These are phyloP conservation scores for Nannochloropsis granulata DNA, from an alignment of 108 stramenopile genomes.

Conservation along the genomic window DNA sequence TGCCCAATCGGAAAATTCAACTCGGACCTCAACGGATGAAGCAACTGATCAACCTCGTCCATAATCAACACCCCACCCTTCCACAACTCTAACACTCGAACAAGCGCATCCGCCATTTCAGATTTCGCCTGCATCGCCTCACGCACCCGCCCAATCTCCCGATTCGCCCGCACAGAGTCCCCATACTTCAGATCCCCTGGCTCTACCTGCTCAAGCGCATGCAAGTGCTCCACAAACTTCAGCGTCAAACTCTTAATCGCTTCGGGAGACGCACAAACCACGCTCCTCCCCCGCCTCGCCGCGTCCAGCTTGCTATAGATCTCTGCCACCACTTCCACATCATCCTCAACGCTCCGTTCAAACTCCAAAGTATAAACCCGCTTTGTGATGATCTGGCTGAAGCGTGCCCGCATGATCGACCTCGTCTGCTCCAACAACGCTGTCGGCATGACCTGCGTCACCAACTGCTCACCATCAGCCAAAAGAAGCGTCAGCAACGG, in stretches of 20 bases:
- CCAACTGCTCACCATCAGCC: slow-evolving; percentile 22
- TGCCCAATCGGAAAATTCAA: slow-evolving; percentile 35
- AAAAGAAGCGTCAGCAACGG: slow-evolving; percentile 22
- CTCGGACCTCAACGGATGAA: slow-evolving; percentile 34
- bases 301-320: neutral
- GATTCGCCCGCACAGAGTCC: neutral
- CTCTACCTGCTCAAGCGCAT: slow-evolving; percentile 4
- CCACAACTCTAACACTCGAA: slow-evolving; percentile 5
- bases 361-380: slow-evolving; percentile 17
- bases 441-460: slow-evolving; percentile 16
- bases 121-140: neutral
- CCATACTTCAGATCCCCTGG: neutral
- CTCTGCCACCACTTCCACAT: neutral
- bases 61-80: slow-evolving; percentile 17
- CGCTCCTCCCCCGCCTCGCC: slow-evolving; percentile 1
- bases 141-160: neutral
- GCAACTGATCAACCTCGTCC: slow-evolving; percentile 36
- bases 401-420: slow-evolving; percentile 2
- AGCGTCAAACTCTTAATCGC: slow-evolving; percentile 23
- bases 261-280: slow-evolving; percentile 18
- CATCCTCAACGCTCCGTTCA: neutral
- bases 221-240: slow-evolving; percentile 12
- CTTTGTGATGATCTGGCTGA: slow-evolving; percentile 7
- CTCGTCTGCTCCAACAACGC: slow-evolving; percentile 23
- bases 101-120: slow-evolving; percentile 3